Conservation (phyloP, 441 rosid species). For the Flueggea neowawraea region DNA sequence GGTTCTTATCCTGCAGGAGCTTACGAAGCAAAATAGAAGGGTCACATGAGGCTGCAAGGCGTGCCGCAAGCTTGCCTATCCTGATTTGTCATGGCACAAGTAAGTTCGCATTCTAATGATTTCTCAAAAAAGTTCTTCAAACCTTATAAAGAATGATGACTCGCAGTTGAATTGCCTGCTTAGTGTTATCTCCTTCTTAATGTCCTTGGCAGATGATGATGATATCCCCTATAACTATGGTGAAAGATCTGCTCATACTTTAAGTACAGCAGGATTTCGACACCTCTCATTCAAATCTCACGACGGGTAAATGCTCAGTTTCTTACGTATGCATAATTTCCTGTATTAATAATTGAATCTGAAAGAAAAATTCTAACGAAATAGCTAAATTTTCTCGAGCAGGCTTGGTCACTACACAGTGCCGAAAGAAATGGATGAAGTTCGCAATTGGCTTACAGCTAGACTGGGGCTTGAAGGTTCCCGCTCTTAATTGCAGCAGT, state of each 20-base stretch:
- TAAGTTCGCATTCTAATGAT: conserved; percentile 15
- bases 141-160: not conserved
- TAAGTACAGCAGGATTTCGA: conserved; percentile 64
- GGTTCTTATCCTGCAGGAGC: conserved; percentile 38
- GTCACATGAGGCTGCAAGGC: conserved; percentile 45
- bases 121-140: not conserved
- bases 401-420: conserved; percentile 95
- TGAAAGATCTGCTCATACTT: conserved; percentile 64
- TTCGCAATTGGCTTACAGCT: conserved; percentile 66
- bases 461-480: conserved; percentile 78
- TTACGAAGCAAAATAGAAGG: conserved; percentile 51
- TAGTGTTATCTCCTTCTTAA: not conserved
- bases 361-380: not conserved
- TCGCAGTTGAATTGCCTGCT: no score
- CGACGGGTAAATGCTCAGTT: conserved; percentile 52
- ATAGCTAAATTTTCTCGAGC: conserved; percentile 15
- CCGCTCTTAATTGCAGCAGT: conserved; percentile 12
- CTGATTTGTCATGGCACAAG: conserved; percentile 82
- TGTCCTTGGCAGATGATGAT: conserved; percentile 62
- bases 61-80: conserved; percentile 80
- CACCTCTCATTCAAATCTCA: conserved; percentile 52
- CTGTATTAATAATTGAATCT: not conserved
- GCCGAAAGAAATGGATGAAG: conserved; percentile 84
- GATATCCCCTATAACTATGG: conserved; percentile 69
- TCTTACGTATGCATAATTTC: conserved; percentile 2